Evolutionary conservation across 495 filamentous ascomycete species (phyloP).

Genomic region (Podospora pseudoanserina): DNA sequence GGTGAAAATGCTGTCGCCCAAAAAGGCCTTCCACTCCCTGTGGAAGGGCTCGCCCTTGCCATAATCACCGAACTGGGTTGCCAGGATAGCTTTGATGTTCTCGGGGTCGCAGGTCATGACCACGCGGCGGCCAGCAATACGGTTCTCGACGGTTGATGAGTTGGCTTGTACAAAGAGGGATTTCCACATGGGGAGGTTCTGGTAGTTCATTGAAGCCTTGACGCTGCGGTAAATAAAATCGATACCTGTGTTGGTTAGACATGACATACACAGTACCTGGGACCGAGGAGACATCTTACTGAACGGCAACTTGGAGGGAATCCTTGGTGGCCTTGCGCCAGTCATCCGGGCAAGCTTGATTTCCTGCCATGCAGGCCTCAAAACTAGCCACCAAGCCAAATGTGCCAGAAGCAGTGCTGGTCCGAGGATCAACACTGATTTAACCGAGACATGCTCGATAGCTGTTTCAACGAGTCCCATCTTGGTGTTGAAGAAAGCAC

Average conservation of each 20-base stretch:
- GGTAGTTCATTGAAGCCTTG: constrained; percentile 45
- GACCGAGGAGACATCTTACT: constrained; percentile 21
- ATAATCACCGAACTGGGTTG: constrained; percentile 70
- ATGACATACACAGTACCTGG: constrained; percentile 25
- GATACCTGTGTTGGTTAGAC: constrained; percentile 46
- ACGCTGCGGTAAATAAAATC: constrained; percentile 57
- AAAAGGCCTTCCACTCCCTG: constrained; percentile 64
- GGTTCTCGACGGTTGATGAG: constrained; percentile 57
- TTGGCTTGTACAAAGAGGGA: constrained; percentile 40
- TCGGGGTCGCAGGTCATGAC: constrained; percentile 71
- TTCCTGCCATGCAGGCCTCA: constrained; percentile 27
- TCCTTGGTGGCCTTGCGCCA: constrained; percentile 30
- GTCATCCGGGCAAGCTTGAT: constrained; percentile 39
- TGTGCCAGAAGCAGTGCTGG: constrained; percentile 29
- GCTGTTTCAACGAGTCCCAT: constrained; percentile 43
- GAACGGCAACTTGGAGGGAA: constrained; percentile 29
- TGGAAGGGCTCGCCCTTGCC: constrained; percentile 72
- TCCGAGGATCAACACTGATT: constrained; percentile 27
- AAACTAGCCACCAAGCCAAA: constrained; percentile 29
- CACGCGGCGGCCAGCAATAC: constrained; percentile 52
- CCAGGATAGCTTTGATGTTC: constrained; percentile 82
- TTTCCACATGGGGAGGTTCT: constrained; percentile 60
- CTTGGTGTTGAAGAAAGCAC: constrained; percentile 9
- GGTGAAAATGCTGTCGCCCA: constrained; percentile 76
- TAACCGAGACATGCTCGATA: constrained; percentile 37